Evolutionary conservation across 2,329 filamentous ascomycete species (phyloP).

Genomic region (Trichoderma aggressivum): DNA sequence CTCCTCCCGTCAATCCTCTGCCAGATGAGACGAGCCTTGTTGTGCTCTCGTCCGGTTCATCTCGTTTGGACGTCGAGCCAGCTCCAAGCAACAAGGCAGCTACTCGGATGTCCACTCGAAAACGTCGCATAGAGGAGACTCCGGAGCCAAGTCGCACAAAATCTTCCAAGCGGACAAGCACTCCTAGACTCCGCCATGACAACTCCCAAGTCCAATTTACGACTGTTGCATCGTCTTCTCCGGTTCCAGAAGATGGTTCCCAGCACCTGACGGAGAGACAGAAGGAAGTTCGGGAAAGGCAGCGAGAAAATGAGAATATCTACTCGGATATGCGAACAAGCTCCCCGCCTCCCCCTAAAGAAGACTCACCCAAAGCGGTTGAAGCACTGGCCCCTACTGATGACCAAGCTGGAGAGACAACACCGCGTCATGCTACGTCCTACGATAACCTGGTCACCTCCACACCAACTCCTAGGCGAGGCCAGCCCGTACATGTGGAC

Average conservation of each 20-base stretch:
- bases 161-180: constrained; percentile 32
- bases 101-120: constrained; percentile 26
- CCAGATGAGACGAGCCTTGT: constrained; percentile 44
- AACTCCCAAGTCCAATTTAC: constrained; percentile 80
- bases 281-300: constrained; percentile 71
- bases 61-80: constrained; percentile 23
- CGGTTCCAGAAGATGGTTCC: constrained; percentile 54
- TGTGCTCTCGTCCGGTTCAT: constrained; percentile 32
- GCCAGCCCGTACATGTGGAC: constrained; percentile 47
- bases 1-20: constrained; percentile 45
- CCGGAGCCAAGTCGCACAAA: constrained; percentile 27
- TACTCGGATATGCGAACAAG: constrained; percentile 67
- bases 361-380: constrained; percentile 20
- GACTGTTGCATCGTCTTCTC: constrained; percentile 59
- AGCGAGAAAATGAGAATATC: constrained; percentile 62
- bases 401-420: constrained; percentile 35
- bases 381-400: constrained; percentile 8
- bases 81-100: constrained; percentile 21
- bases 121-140: constrained; percentile 30
- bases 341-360: constrained; percentile 24
- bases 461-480: constrained; percentile 59
- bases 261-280: constrained; percentile 77
- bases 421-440: constrained; percentile 44
- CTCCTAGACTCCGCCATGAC: constrained; percentile 65
- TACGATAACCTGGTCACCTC: constrained; percentile 55